Base-by-base conservation (phyloP, 78 protist species). In the Parvularia atlantis region DNA sequence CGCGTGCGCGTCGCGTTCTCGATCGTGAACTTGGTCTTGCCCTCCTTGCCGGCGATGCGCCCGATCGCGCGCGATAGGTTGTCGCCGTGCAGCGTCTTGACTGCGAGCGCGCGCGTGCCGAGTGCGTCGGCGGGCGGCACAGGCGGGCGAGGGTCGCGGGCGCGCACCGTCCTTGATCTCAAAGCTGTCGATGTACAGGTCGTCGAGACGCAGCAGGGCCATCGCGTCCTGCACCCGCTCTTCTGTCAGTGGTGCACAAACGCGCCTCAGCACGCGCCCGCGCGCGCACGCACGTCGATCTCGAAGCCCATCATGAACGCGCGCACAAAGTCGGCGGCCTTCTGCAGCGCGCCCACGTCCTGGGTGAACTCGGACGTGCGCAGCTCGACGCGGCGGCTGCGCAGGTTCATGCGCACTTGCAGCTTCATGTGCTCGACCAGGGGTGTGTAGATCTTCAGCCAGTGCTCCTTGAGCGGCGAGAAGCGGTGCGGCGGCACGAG, bases 31-130 rank as follows among this genome's bases (percentile, higher is more conserved):
- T 92, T 93, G 26, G 94, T 88, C 65, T 84, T 46, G 30, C 99
- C 99, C 57, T 84, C 95, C 80, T 79, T 80, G 63, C 99, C 99
- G 28, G 97, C 97, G 2, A 97, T 76, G 48, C 99, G 93, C 35
- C 98, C 99, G 56, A 97, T 91, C 24, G 97, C 97, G 19, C 99
- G 90, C 5, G 91, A 44, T 16, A 94, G 76, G 57, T 96, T 88
- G 33, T 93, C 99, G 11, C 99, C 99, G 17, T 88, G 76, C 5
- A 97, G 81, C 7, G 74, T 69, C 75, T 90, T 87, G 50, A 93
- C 95, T 67, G 64, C 10, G 4, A n/a, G 33, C 33, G 52, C 2
- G 28, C 41, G 10, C 53, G 30, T 1, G 33, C 11, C 11, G 50
- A n/a, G 24, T 7, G 14, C 63, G 9, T 41, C 73, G 30, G 44